A percentile compares a stretch with the other conserved stretches of the same genome.
These are phyloP conservation scores for Madurella mycetomatis DNA, from an alignment of 2,329 filamentous ascomycete genomes.

Conservation along the genomic window DNA sequence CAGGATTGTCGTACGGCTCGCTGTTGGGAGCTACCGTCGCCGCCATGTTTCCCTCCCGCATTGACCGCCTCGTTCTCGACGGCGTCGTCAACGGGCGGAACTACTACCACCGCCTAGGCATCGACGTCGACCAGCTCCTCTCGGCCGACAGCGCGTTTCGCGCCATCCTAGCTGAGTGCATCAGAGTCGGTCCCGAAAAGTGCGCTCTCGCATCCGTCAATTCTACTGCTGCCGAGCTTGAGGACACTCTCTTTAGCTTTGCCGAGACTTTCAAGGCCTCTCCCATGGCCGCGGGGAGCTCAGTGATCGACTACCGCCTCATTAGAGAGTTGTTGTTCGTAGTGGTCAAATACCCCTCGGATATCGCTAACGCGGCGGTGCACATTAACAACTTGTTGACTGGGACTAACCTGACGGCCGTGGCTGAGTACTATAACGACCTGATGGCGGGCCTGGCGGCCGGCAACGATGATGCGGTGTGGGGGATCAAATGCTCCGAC, in stretches of 20 bases:
- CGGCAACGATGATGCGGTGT: slow-evolving; percentile 11
- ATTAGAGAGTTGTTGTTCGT: slow-evolving; percentile 21
- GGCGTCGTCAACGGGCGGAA: slow-evolving; percentile 28
- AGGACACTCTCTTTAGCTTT: slow-evolving; percentile 21
- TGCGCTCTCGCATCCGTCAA: slow-evolving; percentile 27
- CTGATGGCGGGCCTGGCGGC: neutral
- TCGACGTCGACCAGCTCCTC: slow-evolving; percentile 10
- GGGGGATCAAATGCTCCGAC: slow-evolving; percentile 8
- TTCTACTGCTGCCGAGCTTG: slow-evolving; percentile 27
- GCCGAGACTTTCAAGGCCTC: slow-evolving; percentile 24
- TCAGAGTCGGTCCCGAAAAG: slow-evolving; percentile 20
- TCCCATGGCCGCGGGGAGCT: slow-evolving; percentile 21
- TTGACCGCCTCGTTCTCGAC: slow-evolving; percentile 33
- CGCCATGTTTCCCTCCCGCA: slow-evolving; percentile 37
- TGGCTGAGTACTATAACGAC: neutral
- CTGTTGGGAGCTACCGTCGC: slow-evolving; percentile 35
- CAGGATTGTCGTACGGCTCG: slow-evolving; percentile 36
- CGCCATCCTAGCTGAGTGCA: slow-evolving; percentile 26
- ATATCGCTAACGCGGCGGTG: neutral
- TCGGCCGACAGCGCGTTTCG: slow-evolving; percentile 27
- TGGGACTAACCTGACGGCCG: neutral
- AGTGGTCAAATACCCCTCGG: slow-evolving; percentile 22
- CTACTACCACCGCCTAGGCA: slow-evolving; percentile 11
- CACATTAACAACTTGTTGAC: neutral
- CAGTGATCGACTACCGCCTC: slow-evolving; percentile 24